Base-by-base conservation (phyloP, 176 grass and related monocot genomes). In the Typha latifolia region DNA sequence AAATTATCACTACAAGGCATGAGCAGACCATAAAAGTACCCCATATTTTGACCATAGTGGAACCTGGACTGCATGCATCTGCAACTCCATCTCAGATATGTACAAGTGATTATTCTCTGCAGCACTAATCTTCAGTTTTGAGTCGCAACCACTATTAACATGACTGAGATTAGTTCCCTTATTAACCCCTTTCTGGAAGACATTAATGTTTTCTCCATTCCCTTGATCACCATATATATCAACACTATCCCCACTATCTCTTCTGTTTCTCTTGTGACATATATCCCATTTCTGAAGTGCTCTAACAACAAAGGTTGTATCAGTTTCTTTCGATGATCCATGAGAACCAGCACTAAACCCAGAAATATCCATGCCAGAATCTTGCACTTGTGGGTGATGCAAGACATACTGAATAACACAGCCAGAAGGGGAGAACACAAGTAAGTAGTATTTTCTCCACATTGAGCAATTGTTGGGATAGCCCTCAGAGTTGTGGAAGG, bases 221-320 rank as follows among this genome's bases (percentile, higher is more conserved):
- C 84, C 85, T 86, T 86, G 80, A 75, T 97, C 85, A 73, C 62
- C 74, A 64, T 86, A 87, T 48, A 78, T 79, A 73, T 84, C 79
- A 64, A 86, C 66, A 78, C 74, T 89, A 55, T 97, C 85, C 32
- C 66, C 70, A 29, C 68, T 72, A 51, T 92, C 93, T 72, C 80
- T 85, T 77, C 82, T 81, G 48, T 86, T 97, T 70, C 62, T 82
- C 71, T 92, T 97, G 59, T 89, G 78, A 78, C 93, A 92, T 62
- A 97, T 74, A 82, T 97, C 93, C 93, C 93, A 97, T 51, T 97
- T 97, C 64, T 97, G 88, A 82, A 97, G 77, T 63, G 93, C 83
- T 66, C 89, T 83, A 37, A 97, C 82, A 61, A 92, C 80, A 65
- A 84, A 97, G 49, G 69, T 79, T 48, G 68, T 83, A 74, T 86